phyloP scores from a whole-genome alignment of 2,329 filamentous ascomycete species.

The Colletotrichum tabaci region DNA sequence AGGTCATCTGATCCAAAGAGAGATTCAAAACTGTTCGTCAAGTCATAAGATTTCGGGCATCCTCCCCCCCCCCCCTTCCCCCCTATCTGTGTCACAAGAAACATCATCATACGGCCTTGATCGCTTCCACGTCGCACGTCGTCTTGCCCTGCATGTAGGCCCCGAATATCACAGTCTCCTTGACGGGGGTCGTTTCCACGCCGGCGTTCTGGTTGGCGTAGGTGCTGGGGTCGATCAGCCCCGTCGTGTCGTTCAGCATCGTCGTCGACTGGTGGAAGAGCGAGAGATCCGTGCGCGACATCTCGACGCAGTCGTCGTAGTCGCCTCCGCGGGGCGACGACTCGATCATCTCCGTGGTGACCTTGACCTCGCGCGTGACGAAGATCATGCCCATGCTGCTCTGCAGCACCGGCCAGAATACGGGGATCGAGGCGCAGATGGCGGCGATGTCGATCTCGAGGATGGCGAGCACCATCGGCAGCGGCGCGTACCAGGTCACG shows the following conservation, averaged over 20 bases:
- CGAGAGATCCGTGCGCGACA: background rate
- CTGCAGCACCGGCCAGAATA: constrained; percentile 45
- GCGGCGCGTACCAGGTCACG: constrained; percentile 53
- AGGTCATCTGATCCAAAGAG: background rate
- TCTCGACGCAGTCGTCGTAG: constrained; percentile 28
- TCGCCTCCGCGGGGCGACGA: background rate
- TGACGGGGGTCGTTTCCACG: background rate
- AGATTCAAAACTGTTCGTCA: background rate
- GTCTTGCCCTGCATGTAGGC: constrained; percentile 30
- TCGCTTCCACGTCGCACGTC: constrained; percentile 7
- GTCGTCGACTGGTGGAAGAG: constrained; percentile 15
- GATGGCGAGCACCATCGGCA: constrained; percentile 50
- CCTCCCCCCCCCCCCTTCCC: too few relatives aligned
- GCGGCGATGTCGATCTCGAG: constrained; percentile 51
- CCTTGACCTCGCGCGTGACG: constrained; percentile 53
- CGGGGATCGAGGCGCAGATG: constrained; percentile 37
- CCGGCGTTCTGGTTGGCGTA: background rate
- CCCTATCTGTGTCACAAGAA: background rate
- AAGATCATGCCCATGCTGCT: constrained; percentile 51
- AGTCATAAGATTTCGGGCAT: background rate
- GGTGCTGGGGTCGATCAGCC: background rate
- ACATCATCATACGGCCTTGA: background rate
- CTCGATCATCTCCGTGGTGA: constrained; percentile 34
- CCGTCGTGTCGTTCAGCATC: constrained; percentile 4
- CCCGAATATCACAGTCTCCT: constrained; percentile 16